phyloP scores from a whole-genome alignment of 208 protist species.

The Acanthamoeba triangularis region DNA sequence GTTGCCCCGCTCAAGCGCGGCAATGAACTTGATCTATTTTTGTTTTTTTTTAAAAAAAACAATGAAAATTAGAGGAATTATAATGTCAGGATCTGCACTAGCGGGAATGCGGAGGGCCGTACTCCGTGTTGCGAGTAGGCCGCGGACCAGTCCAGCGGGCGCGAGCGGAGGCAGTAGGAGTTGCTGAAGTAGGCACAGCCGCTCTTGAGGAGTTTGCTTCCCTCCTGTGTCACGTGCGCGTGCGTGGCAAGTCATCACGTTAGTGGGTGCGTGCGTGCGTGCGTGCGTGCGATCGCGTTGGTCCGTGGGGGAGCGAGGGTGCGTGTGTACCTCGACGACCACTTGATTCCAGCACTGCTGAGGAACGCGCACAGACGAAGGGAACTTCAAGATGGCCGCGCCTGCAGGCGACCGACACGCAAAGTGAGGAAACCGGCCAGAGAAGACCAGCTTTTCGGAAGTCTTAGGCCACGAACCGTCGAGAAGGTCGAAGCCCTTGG shows the following conservation, averaged over 20 bases:
- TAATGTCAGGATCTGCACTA: background rate
- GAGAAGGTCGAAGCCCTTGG: slow-evolving; percentile 63
- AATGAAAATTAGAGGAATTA: background rate
- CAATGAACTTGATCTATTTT: slow-evolving; percentile 39
- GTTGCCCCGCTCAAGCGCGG: slow-evolving; percentile 57
- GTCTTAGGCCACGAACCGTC: background rate
- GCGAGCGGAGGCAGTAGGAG: slow-evolving; percentile 58
- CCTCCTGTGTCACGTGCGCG: background rate
- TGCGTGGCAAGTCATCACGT: background rate
- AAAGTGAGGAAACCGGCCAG: background rate
- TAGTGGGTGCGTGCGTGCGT: background rate
- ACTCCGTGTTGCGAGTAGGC: slow-evolving; percentile 74
- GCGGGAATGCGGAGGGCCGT: background rate
- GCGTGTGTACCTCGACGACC: background rate
- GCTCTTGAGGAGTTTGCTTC: slow-evolving; percentile 5
- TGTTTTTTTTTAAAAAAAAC: background rate
- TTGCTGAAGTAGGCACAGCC: slow-evolving; percentile 79
- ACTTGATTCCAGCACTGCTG: slow-evolving; percentile 82
- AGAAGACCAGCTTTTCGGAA: no score
- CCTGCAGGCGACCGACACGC: background rate
- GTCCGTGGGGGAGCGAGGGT: background rate
- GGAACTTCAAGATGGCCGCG: slow-evolving; percentile 54
- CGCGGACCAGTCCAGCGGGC: slow-evolving; percentile 70
- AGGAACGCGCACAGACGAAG: slow-evolving; percentile 69
- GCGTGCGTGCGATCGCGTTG: background rate